These are phyloP conservation scores for Fomitopsis pinicola DNA, from an alignment of 1,284 basidiomycete genomes.

Conservation along the genomic window DNA sequence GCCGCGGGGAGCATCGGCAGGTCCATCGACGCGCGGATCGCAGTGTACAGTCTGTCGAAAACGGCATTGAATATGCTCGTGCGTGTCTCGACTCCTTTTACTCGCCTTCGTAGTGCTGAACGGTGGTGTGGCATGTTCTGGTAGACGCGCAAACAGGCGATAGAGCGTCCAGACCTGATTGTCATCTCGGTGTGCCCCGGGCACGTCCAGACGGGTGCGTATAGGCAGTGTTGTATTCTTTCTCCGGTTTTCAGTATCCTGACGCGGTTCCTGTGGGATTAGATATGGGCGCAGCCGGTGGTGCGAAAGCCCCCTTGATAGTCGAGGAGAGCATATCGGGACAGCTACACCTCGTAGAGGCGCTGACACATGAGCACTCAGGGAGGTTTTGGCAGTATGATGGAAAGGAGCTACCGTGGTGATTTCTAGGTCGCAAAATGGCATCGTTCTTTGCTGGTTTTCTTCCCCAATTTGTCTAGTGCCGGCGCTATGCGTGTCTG, in stretches of 20 bases:
- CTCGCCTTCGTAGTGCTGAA: no score
- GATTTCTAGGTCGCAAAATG: background rate
- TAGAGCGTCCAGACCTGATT: constrained; percentile 21
- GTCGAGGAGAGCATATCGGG: constrained; percentile 10
- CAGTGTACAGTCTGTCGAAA: constrained; percentile 25
- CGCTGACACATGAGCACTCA: constrained; percentile 15
- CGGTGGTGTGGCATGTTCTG: no score
- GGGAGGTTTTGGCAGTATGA: constrained; percentile 23
- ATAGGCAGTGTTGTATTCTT: no score
- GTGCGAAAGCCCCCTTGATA: constrained; percentile 20
- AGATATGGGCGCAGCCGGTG: constrained; percentile 23
- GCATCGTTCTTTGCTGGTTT: no score
- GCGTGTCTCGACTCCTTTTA: constrained; percentile 3
- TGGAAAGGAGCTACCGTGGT: constrained; percentile 19
- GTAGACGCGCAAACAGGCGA: constrained; percentile 29
- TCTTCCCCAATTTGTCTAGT: no score
- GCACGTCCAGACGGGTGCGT: constrained; percentile 29
- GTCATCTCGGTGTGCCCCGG: constrained; percentile 22
- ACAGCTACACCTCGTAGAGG: constrained; percentile 18
- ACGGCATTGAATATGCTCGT: constrained; percentile 25
- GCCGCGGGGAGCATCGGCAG: constrained; percentile 24
- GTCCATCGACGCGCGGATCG: constrained; percentile 14
- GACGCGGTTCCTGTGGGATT: no score
- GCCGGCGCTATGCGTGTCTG: no score
- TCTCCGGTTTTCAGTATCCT: no score